Conservation (phyloP, 345 rosid genomes). For the Citrus glauca region DNA sequence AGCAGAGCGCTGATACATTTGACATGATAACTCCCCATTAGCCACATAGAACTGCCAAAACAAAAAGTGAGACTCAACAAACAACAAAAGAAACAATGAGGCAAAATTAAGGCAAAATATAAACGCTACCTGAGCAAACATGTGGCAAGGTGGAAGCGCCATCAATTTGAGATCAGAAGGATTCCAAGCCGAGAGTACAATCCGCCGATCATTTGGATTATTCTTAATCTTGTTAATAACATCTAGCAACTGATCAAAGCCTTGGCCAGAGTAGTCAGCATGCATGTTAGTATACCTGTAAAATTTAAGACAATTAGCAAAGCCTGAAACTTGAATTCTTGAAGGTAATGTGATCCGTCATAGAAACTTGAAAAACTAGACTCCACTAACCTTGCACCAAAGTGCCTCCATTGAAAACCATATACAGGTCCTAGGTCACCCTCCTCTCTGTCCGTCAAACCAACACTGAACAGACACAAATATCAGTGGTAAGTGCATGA, state of each 20-base stretch:
- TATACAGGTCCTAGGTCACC: slow-evolving; percentile 96
- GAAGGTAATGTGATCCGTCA: not conserved
- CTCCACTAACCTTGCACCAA: slow-evolving; percentile 80
- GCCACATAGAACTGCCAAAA: slow-evolving; percentile 76
- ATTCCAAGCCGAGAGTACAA: slow-evolving; percentile 94
- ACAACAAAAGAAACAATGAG: not conserved
- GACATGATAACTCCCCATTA: slow-evolving; percentile 89
- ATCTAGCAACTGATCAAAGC: slow-evolving; percentile 91
- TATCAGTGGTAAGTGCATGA: slow-evolving; percentile 4
- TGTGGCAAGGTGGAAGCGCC: slow-evolving; percentile 99
- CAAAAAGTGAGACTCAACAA: not conserved
- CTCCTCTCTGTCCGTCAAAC: slow-evolving; percentile 76
- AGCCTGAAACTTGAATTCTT: not conserved
- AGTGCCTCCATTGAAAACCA: slow-evolving; percentile 99
- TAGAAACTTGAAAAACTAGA: slow-evolving; percentile 6
- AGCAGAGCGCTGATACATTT: slow-evolving; percentile 97
- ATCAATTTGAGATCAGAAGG: slow-evolving; percentile 87
- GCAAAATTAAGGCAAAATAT: not conserved
- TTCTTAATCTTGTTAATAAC: slow-evolving; percentile 90
- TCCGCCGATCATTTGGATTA: slow-evolving; percentile 84
- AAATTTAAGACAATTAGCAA: not conserved
- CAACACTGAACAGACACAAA: slow-evolving; percentile 50
- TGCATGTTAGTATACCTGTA: slow-evolving; percentile 91
- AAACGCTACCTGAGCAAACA: slow-evolving; percentile 82
- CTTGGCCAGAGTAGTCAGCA: slow-evolving; percentile 90